phyloP scores from a whole-genome alignment of 164 flowering plant genomes.

The grape (Vitis vinifera) region ASM3070453v1 NC_081823.1:3336001-3336500 shows the following conservation, averaged over 20 bases:
- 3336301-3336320: slow-evolving; percentile 16
- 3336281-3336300: slow-evolving; percentile 22
- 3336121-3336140: slow-evolving; percentile 18
- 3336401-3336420: slow-evolving; percentile 4
- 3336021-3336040: slow-evolving; percentile 18
- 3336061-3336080: slow-evolving; percentile 19
- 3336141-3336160: slow-evolving; percentile 25
- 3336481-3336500: slow-evolving; percentile 74
- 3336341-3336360: slow-evolving; percentile 16
- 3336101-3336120: slow-evolving; percentile 10
- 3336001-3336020: slow-evolving; percentile 28
- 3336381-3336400: slow-evolving; percentile 43
- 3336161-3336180: slow-evolving; percentile 61
- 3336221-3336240: slow-evolving; percentile 22
- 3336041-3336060: slow-evolving; percentile 26
- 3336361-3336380: slow-evolving; percentile 13
- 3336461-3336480: slow-evolving; percentile 82
- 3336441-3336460: slow-evolving; percentile 46
- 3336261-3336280: slow-evolving; percentile 25
- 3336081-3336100: slow-evolving; percentile 8
- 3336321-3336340: slow-evolving; percentile 60
- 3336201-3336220: slow-evolving; percentile 22
- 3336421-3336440: slow-evolving; percentile 28
- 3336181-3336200: slow-evolving; percentile 26
- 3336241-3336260: slow-evolving; percentile 6